Conservation (phyloP, 352 stramenopile genomes). For the Phytophthora citricola region DNA sequence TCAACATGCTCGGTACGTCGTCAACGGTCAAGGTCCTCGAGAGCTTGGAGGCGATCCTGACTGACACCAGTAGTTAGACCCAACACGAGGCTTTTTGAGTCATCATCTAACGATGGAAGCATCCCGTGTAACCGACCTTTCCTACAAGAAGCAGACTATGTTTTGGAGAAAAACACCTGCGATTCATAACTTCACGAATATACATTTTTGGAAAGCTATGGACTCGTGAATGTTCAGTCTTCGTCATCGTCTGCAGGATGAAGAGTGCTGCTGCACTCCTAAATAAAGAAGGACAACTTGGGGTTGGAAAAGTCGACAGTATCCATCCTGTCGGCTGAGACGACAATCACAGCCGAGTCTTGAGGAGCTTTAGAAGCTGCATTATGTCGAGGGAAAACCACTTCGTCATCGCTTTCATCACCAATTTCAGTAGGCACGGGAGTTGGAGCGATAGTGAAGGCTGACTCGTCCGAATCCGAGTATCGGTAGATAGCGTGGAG, state of each 20-base stretch:
- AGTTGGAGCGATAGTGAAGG: conserved; percentile 26
- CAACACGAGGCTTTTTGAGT: not conserved
- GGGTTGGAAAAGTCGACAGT: conserved; percentile 52
- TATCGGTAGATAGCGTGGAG: conserved; percentile 9
- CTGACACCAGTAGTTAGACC: conserved; percentile 17
- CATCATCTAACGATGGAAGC: not conserved
- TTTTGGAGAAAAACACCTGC: conserved; percentile 11
- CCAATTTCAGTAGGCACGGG: conserved; percentile 13
- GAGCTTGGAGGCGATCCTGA: conserved; percentile 66
- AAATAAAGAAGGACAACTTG: conserved; percentile 54
- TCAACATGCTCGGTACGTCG: conserved; percentile 88
- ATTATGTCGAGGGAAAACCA: not conserved
- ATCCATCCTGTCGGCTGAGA: conserved; percentile 52
- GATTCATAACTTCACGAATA: conserved; percentile 33
- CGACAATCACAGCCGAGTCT: conserved; percentile 39
- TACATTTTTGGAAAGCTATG: conserved; percentile 30
- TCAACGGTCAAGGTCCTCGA: conserved; percentile 84
- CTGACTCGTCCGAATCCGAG: conserved; percentile 32
- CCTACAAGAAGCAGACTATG: conserved; percentile 19
- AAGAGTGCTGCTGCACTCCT: conserved; percentile 20
- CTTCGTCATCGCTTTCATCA: conserved; percentile 11
- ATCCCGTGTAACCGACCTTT: conserved; percentile 7
- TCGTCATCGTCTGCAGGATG: conserved; percentile 20
- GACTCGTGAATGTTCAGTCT: conserved; percentile 5
- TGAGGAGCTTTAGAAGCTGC: conserved; percentile 1